Base-by-base conservation (phyloP, 2,329 filamentous ascomycete genomes). In the Sordariomycetes sp. region DNA sequence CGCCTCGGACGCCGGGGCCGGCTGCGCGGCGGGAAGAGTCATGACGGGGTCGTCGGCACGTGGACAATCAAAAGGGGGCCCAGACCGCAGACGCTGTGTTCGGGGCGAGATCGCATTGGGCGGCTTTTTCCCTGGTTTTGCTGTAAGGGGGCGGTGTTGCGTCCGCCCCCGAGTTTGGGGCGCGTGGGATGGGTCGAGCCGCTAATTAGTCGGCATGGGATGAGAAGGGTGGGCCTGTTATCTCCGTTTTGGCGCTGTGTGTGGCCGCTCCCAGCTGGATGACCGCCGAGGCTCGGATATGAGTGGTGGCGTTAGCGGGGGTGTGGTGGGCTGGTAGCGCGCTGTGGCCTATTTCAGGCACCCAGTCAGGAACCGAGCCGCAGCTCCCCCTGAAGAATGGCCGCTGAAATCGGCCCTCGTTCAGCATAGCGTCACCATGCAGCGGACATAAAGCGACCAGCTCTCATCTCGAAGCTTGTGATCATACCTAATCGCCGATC, bases 1-100 rank as follows among this genome's bases (percentile, higher is more conserved):
- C 52, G 51, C 37, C 37, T 20, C 35, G 35, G 51, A 37, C 57
- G 35, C 51, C 40, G 53, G 53, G 54, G 54, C 40, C 59, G 58
- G 53, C 22, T 24, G n/a, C n/a, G 40, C 48, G 55, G 52, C 57
- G 35, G 57, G 37, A 20, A 57, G 20, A 54, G 54, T 54, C 48
- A 57, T 60, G 46, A 14, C 25, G 35, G 52, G 57, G 18, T 18
- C 18, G 56, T 28, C 20, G n/a, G 24, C 34, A 24, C 51, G 51
- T 28, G 28, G 24, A 51, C 22, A 32, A 28, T 51, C n/a, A 28
- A 51, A 25, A 1, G 24, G 48, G 48, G 48, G 8, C 16, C 40
- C 16, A 46, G 40, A n/a, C 40, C 40, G 40, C 40, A 18, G 40
- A n/a, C 40, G 8, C 16, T 46, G 40, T n/a, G 16, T 16, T n/a